These are phyloP conservation scores for Aspergillus ochraceoroseus DNA, from an alignment of 2,329 filamentous ascomycete species.

Conservation along the genomic window DNA sequence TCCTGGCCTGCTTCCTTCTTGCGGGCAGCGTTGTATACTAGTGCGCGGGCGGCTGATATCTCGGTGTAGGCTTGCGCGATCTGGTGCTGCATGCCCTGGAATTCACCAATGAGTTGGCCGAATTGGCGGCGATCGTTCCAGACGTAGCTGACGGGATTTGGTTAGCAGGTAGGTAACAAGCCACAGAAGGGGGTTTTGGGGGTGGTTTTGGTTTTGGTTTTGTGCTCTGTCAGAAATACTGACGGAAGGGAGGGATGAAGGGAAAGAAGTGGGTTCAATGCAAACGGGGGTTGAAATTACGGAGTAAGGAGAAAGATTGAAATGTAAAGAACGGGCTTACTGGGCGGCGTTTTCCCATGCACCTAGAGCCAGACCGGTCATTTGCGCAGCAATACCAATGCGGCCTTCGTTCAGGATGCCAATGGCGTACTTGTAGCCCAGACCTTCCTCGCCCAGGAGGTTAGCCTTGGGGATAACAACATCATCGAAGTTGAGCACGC, in stretches of 20 bases:
- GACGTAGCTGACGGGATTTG: slow-evolving; percentile 61
- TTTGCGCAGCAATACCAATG: slow-evolving; percentile 96
- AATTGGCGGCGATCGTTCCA: slow-evolving; percentile 99
- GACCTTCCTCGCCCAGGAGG: slow-evolving; percentile 77
- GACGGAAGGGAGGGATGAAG: no score
- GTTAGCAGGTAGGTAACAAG: no score
- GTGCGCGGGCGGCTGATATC: slow-evolving; percentile 80
- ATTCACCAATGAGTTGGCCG: slow-evolving; percentile 85
- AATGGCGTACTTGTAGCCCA: slow-evolving; percentile 98
- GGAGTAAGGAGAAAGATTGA: no score
- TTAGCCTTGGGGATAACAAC: slow-evolving; percentile 85
- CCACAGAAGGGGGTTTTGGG: no score
- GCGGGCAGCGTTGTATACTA: slow-evolving; percentile 92
- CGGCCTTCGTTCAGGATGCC: slow-evolving; percentile 89
- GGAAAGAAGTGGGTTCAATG: no score
- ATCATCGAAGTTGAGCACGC: slow-evolving; percentile 96
- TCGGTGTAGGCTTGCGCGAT: slow-evolving; percentile 94
- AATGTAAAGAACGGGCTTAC: slow-evolving; percentile 42
- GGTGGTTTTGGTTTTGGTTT: no score
- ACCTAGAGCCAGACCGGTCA: slow-evolving; percentile 92
- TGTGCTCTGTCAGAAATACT: no score
- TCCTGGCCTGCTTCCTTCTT: slow-evolving; percentile 98
- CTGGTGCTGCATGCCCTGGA: slow-evolving; percentile 99
- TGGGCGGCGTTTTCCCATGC: slow-evolving; percentile 90
- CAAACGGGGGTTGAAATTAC: no score